Conservation (phyloP, 352 stramenopile genomes). For the Phytopythium cucurbitacearum region DNA sequence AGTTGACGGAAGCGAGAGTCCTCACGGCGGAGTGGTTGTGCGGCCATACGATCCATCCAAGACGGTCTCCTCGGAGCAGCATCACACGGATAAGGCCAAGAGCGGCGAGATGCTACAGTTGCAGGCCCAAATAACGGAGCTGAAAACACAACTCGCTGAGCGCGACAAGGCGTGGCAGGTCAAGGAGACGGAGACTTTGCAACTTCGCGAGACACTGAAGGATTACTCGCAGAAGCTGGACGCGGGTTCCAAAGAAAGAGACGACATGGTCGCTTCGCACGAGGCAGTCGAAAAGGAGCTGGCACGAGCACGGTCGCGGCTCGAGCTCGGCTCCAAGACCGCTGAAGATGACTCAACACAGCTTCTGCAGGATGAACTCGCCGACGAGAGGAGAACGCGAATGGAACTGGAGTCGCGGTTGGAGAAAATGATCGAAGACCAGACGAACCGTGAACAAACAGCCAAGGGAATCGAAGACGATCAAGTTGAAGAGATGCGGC, state of each 20-base stretch:
- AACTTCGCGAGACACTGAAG: constrained; percentile 16
- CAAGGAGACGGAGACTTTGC: constrained; percentile 11
- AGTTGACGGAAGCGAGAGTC: background rate
- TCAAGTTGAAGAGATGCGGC: background rate
- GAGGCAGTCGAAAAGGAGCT: constrained; percentile 33
- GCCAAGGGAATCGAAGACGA: too few relatives aligned
- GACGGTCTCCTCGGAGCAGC: background rate
- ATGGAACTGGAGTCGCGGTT: too few relatives aligned
- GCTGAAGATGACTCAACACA: constrained; percentile 11
- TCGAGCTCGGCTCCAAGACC: constrained; percentile 13
- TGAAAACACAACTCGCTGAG: constrained; percentile 20
- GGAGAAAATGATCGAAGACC: too few relatives aligned
- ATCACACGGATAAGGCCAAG: background rate
- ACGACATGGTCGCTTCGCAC: constrained; percentile 19
- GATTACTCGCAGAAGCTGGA: constrained; percentile 18
- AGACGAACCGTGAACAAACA: too few relatives aligned
- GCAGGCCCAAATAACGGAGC: constrained; percentile 12
- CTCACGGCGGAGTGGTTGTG: constrained; percentile 1
- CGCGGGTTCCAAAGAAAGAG: constrained; percentile 17
- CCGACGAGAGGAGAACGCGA: too few relatives aligned
- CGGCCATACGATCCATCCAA: background rate
- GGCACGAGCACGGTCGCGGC: constrained; percentile 9
- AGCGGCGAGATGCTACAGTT: constrained; percentile 4
- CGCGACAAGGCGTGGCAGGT: constrained; percentile 17
- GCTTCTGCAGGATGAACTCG: too few relatives aligned